These are phyloP conservation scores for Vitis cinerea DNA, from an alignment of 164 flowering plant species.

Conservation along the genomic window DNA sequence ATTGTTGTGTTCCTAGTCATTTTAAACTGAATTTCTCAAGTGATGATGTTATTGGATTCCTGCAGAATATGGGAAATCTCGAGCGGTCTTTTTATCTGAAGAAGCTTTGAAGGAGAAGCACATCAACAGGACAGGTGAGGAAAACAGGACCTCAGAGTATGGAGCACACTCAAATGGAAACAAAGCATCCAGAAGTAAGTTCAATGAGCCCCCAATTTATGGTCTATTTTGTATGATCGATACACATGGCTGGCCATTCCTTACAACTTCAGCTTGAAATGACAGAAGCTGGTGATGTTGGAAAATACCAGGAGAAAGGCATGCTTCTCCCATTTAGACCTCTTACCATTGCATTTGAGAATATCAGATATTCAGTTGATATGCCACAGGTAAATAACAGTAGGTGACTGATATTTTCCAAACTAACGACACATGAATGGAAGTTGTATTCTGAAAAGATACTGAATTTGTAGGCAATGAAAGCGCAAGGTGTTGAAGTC, in stretches of 20 bases:
- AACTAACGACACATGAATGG: neutral
- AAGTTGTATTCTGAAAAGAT: neutral
- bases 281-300: slow-evolving; percentile 8
- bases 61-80: slow-evolving; percentile 4
- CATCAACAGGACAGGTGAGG: neutral
- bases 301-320: slow-evolving; percentile 23
- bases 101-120: slow-evolving; percentile 14
- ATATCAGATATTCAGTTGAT: slow-evolving; percentile 47
- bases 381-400: slow-evolving; percentile 41
- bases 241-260: no score
- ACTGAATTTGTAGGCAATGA: slow-evolving; percentile 15
- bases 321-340: slow-evolving; percentile 59
- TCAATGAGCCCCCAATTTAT: no score
- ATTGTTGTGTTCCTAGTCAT: neutral
- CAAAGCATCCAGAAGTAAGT: neutral
- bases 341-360: slow-evolving; percentile 38
- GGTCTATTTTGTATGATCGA: no score
- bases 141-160: neutral
- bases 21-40: neutral
- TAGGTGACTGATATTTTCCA: neutral
- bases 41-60: neutral
- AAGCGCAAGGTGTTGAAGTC: slow-evolving; percentile 27
- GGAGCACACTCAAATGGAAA: neutral
- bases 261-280: no score
- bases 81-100: slow-evolving; percentile 16